phyloP scores from a whole-genome alignment of 192 early-diverging fungal species.

The Entrophospora sp. region DNA sequence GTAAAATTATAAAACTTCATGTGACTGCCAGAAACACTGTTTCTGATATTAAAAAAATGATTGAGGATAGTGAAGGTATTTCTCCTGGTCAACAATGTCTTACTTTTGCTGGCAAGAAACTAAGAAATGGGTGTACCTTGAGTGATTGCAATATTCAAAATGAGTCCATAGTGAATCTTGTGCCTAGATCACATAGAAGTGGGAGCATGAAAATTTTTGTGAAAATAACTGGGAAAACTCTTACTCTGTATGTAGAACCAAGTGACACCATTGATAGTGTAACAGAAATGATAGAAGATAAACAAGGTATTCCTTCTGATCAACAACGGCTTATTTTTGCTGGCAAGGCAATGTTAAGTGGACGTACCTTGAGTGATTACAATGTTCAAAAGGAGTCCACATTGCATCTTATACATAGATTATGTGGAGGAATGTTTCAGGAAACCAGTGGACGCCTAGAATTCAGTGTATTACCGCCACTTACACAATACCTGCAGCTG shows the following conservation, averaged over 20 bases:
- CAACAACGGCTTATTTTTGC: constrained; percentile 65
- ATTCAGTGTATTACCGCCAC: constrained; percentile 7
- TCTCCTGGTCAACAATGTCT: constrained; percentile 63
- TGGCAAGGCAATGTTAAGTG: constrained; percentile 65
- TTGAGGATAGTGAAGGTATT: constrained; percentile 67
- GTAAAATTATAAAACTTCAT: constrained; percentile 83
- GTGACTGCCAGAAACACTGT: constrained; percentile 58
- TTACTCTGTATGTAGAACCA: constrained; percentile 64
- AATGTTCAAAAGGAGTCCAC: constrained; percentile 66
- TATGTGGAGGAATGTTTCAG: constrained; percentile 39
- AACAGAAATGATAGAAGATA: constrained; percentile 74
- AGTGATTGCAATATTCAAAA: constrained; percentile 64
- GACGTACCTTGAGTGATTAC: constrained; percentile 56
- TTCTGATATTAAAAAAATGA: constrained; percentile 66
- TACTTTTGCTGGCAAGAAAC: constrained; percentile 67
- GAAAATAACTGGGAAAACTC: constrained; percentile 71
- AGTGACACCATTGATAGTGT: constrained; percentile 71
- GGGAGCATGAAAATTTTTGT: constrained; percentile 78
- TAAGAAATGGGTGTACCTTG: constrained; percentile 60
- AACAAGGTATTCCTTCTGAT: constrained; percentile 61
- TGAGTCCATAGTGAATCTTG: constrained; percentile 55
- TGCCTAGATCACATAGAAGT: constrained; percentile 43
- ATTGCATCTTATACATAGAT: constrained; percentile 54
- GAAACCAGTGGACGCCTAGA: neutral
- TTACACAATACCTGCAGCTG: constrained; percentile 2